Evolutionary conservation across 1,284 basidiomycete species (phyloP).

Genomic region (Ceratobasidium sp.): DNA sequence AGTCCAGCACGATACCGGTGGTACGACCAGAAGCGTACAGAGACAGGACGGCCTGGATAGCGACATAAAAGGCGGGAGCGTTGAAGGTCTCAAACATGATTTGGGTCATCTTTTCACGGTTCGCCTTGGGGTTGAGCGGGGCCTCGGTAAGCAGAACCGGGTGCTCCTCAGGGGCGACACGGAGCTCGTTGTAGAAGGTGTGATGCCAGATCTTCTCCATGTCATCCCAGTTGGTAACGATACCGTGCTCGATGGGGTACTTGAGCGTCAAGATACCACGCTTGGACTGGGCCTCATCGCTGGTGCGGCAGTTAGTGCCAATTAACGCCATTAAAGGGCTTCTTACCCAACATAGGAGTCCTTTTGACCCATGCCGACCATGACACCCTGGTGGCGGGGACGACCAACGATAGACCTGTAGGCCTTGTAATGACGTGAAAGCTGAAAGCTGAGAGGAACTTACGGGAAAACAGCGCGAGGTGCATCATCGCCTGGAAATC

Average conservation of each 20-base stretch:
- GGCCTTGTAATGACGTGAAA: constrained; percentile 1
- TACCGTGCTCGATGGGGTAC: constrained; percentile 67
- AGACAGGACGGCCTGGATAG: constrained; percentile 76
- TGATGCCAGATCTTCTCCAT: constrained; percentile 79
- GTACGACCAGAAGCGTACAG: constrained; percentile 77
- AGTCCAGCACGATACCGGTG: constrained; percentile 78
- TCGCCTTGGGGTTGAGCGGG: constrained; percentile 75
- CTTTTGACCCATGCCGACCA: constrained; percentile 70
- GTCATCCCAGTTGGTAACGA: constrained; percentile 78
- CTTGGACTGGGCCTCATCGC: constrained; percentile 95
- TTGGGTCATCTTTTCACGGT: constrained; percentile 78
- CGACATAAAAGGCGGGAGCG: constrained; percentile 75
- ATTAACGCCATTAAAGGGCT: neutral
- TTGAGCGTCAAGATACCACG: constrained; percentile 94
- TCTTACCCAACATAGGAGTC: constrained; percentile 68
- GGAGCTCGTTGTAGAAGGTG: constrained; percentile 90
- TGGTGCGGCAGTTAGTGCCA: constrained; percentile 53
- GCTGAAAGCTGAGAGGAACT: constrained; percentile 49
- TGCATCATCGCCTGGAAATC: constrained; percentile 69
- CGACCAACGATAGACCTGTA: constrained; percentile 72
- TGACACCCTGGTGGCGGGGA: constrained; percentile 76
- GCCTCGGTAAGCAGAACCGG: constrained; percentile 76
- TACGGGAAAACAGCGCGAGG: constrained; percentile 74
- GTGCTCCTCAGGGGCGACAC: constrained; percentile 80
- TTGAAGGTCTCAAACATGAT: constrained; percentile 81